Percentiles rank a stretch among this genome's conserved stretches.
phyloP scores from a whole-genome alignment of 2,329 filamentous ascomycete species.

The Neurospora crassa region DNA sequence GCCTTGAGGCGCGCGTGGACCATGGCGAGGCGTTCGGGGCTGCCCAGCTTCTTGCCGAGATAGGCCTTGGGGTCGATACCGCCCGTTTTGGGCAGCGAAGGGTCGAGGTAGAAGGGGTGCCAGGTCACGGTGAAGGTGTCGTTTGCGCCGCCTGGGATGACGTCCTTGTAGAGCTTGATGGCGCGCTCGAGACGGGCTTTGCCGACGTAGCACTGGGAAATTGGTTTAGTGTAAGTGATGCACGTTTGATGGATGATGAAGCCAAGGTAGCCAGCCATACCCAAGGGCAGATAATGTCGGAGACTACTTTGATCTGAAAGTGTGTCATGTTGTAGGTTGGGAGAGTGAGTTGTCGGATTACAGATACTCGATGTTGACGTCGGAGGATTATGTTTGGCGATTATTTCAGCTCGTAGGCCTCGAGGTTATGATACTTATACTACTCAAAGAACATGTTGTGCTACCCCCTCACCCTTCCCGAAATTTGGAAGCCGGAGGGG shows the following conservation, averaged over 20 bases:
- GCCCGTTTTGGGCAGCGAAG: conserved; percentile 37
- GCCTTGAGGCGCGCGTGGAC: conserved; percentile 29
- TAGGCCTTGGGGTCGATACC: conserved; percentile 38
- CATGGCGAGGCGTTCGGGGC: conserved; percentile 34
- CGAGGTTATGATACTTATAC: not conserved
- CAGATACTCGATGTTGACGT: not conserved
- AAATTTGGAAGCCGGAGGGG: not conserved
- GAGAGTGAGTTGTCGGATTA: not conserved
- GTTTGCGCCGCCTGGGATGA: conserved; percentile 44
- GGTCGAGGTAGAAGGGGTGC: conserved; percentile 75
- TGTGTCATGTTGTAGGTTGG: conserved; percentile 47
- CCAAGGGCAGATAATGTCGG: conserved; percentile 71
- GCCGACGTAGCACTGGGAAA: conserved; percentile 62
- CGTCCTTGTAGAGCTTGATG: conserved; percentile 55
- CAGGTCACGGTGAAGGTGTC: conserved; percentile 68
- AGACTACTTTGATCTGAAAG: conserved; percentile 68
- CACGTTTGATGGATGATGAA: not conserved
- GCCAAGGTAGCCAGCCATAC: conserved; percentile 23
- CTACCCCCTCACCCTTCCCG: not conserved
- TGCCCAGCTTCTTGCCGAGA: conserved; percentile 57
- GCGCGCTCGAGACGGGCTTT: conserved; percentile 65
- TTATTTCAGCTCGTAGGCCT: not conserved
- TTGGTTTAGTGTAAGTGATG: conserved; percentile 13
- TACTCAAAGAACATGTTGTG: not conserved
- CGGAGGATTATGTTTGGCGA: not conserved